phyloP scores from a whole-genome alignment of 768 basidiomycete species.

The Tubosaeta sp. region DNA sequence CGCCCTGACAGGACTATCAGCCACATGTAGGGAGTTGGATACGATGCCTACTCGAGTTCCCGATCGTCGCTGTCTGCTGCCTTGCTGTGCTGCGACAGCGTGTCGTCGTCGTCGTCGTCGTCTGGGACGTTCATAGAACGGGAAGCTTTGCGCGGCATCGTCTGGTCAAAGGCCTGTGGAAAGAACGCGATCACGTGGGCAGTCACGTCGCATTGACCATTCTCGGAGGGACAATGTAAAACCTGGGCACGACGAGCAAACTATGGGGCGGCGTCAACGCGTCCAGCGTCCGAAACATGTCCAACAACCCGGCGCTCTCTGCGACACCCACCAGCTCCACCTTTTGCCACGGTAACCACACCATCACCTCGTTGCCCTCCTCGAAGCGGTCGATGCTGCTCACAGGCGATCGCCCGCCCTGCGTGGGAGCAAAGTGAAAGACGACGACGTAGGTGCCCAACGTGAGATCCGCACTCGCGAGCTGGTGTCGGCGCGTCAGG shows the following conservation, averaged over 20 bases:
- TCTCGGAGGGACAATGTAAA: slow-evolving; percentile 16
- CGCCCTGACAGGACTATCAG: slow-evolving; percentile 8
- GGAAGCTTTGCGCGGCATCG: slow-evolving; percentile 14
- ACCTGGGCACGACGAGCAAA: slow-evolving; percentile 28
- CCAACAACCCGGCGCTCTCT: slow-evolving; percentile 11
- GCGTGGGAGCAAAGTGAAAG: slow-evolving; percentile 34
- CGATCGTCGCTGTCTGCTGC: slow-evolving; percentile 24
- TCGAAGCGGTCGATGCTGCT: slow-evolving; percentile 37
- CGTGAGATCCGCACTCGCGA: slow-evolving; percentile 13
- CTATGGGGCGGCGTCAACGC: slow-evolving; percentile 27
- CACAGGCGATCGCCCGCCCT: slow-evolving; percentile 24
- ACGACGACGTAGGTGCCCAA: slow-evolving; percentile 32
- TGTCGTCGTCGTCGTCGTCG: slow-evolving; percentile 16
- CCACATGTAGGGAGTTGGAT: background rate
- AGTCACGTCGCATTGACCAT: background rate
- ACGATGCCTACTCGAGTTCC: slow-evolving; percentile 20
- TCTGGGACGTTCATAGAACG: slow-evolving; percentile 6
- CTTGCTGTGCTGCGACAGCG: slow-evolving; percentile 15
- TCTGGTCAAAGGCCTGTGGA: background rate
- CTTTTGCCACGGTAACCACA: slow-evolving; percentile 51
- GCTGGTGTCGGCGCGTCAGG: slow-evolving; percentile 21
- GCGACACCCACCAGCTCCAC: slow-evolving; percentile 24
- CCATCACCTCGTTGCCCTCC: slow-evolving; percentile 37
- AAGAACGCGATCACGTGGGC: slow-evolving; percentile 19
- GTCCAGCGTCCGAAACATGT: slow-evolving; percentile 21